Evolutionary conservation across 2,329 filamentous ascomycete genomes (phyloP).

Genomic region (Trichoderma breve): DNA sequence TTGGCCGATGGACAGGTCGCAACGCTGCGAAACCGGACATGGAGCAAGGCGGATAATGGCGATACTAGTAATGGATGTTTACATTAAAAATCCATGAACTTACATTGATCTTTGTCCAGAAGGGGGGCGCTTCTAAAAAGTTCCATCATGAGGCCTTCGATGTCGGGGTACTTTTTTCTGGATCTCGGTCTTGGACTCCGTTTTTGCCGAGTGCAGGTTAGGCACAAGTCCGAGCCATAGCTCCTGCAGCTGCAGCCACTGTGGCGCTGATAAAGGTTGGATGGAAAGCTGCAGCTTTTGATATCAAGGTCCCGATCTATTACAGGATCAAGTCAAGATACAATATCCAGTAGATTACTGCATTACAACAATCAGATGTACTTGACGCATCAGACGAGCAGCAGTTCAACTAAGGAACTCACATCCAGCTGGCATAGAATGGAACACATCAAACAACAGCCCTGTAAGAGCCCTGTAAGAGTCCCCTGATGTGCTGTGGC

Average conservation of each 20-base stretch:
- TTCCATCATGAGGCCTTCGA: background rate
- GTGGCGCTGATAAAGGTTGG: background rate
- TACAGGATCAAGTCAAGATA: background rate
- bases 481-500: background rate
- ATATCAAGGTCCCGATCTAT: background rate
- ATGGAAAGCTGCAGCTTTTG: background rate
- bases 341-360: background rate
- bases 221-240: background rate
- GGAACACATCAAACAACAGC: background rate
- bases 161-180: slow-evolving; percentile 2
- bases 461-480: background rate
- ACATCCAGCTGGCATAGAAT: background rate
- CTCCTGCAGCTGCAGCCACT: background rate
- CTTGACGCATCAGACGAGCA: background rate
- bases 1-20: slow-evolving; percentile 7
- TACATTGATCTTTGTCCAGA: background rate
- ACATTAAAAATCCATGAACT: background rate
- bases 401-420: background rate
- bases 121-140: background rate
- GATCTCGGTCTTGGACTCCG: background rate
- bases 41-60: background rate
- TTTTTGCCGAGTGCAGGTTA: background rate
- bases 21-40: background rate
- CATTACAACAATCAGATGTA: background rate
- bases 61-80: background rate